Conservation (phyloP, 176 grass and related monocot species). For the Hordeum marinum region DNA sequence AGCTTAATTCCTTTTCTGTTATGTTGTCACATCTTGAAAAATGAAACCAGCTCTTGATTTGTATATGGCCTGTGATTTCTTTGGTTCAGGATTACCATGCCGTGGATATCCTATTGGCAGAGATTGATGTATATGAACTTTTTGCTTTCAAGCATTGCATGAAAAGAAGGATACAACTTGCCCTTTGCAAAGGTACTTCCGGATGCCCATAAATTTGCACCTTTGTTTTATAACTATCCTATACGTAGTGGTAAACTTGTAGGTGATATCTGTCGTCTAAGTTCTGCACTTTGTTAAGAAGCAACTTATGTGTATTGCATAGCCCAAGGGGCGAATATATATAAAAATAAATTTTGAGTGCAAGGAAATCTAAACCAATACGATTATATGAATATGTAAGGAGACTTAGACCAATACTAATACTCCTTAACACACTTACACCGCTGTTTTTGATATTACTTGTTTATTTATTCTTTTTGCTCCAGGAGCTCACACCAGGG, state of each 20-base stretch:
- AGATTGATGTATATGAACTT: constrained; percentile 96
- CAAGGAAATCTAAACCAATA: too few species aligned
- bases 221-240: background rate
- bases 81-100: constrained; percentile 74
- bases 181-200: constrained; percentile 82
- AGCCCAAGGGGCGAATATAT: too few species aligned
- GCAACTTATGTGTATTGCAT: too few species aligned
- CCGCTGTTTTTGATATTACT: too few species aligned
- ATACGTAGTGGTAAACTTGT: background rate
- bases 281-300: too few species aligned
- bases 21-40: background rate
- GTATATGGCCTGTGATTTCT: background rate
- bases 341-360: too few species aligned
- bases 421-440: too few species aligned
- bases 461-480: too few species aligned
- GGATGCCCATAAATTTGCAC: background rate
- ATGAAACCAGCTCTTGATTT: constrained; percentile 2
- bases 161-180: constrained; percentile 76
- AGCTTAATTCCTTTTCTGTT: background rate
- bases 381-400: too few species aligned
- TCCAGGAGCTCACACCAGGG: too few species aligned
- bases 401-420: too few species aligned
- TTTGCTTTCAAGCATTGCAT: constrained; percentile 97
- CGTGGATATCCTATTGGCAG: constrained; percentile 88
- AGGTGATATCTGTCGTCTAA: too few species aligned